Evolutionary conservation across 495 filamentous ascomycete species (phyloP).

Genomic region (Hyaloscypha variabilis): DNA sequence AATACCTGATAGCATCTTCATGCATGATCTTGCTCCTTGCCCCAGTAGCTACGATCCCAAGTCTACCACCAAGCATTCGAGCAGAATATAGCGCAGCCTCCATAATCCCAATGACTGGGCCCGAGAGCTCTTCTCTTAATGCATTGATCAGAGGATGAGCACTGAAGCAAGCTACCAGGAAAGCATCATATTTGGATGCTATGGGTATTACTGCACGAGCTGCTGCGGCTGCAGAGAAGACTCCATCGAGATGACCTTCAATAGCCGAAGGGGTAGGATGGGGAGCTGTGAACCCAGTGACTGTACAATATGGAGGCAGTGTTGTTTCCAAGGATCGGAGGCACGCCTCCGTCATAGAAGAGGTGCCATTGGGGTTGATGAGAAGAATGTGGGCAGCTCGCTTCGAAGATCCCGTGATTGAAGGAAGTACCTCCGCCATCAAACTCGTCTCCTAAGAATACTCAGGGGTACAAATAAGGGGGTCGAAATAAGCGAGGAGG

Average conservation of each 20-base stretch:
- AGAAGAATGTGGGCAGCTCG: constrained; percentile 44
- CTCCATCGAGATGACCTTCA: constrained; percentile 47
- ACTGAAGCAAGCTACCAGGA: constrained; percentile 53
- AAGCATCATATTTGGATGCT: constrained; percentile 45
- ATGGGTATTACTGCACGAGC: constrained; percentile 43
- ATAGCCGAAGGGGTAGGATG: constrained; percentile 47
- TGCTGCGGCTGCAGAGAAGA: constrained; percentile 43
- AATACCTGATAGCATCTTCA: constrained; percentile 42
- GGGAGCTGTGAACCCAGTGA: constrained; percentile 49
- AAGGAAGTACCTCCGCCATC: constrained; percentile 12
- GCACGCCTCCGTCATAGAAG: constrained; percentile 49
- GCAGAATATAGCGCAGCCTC: constrained; percentile 45
- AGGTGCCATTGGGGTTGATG: constrained; percentile 50
- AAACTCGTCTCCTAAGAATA: constrained; percentile 10
- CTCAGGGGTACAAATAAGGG: constrained; percentile 7
- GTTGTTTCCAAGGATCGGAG: constrained; percentile 40
- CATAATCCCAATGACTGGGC: constrained; percentile 53
- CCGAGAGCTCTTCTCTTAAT: constrained; percentile 47
- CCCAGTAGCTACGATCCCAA: constrained; percentile 46
- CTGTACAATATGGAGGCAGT: constrained; percentile 43
- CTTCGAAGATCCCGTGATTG: constrained; percentile 30
- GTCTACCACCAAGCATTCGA: constrained; percentile 40
- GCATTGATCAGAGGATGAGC: constrained; percentile 51
- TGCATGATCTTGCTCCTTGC: constrained; percentile 42
- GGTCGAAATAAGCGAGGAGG: neutral